These are phyloP conservation scores for Acephala macrosclerotiorum DNA, from an alignment of 2,329 filamentous ascomycete species.

Conservation along the genomic window DNA sequence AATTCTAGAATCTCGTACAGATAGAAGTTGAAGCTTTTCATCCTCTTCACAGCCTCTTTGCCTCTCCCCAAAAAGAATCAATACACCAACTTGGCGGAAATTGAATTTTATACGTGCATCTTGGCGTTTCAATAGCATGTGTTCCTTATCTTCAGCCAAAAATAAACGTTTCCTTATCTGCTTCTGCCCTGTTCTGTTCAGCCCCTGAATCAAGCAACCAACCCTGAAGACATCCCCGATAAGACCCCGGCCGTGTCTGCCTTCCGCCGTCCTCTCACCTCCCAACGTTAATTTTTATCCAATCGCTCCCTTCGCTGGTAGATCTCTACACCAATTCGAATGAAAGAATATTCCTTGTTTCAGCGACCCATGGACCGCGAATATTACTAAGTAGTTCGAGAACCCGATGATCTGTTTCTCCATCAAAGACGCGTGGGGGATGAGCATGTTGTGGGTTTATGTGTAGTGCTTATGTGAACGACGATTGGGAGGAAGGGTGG, in stretches of 20 bases:
- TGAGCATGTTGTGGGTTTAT: not conserved
- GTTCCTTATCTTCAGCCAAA: not conserved
- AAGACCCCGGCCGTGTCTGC: not conserved
- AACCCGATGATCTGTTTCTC: constrained; percentile 3
- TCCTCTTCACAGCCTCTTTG: not conserved
- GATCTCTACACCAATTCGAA: not conserved
- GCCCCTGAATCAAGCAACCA: not conserved
- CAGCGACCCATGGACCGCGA: not conserved
- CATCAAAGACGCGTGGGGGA: constrained; percentile 8
- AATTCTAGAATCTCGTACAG: not conserved
- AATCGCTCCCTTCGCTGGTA: constrained; percentile 3
- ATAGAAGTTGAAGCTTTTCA: not conserved
- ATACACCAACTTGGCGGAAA: not conserved
- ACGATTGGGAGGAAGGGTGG: not conserved
- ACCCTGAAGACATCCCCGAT: not conserved
- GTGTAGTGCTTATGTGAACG: not conserved
- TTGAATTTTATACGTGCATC: constrained; percentile 2
- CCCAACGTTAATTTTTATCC: not conserved
- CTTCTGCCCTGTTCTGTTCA: not conserved
- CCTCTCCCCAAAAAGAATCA: not conserved
- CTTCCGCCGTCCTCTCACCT: not conserved
- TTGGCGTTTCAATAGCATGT: not conserved
- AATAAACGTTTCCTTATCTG: not conserved
- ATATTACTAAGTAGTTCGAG: constrained; percentile 5
- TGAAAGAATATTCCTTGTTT: not conserved